Evolutionary conservation across 495 filamentous ascomycete genomes (phyloP).

Genomic region (Podospora anserina): DNA sequence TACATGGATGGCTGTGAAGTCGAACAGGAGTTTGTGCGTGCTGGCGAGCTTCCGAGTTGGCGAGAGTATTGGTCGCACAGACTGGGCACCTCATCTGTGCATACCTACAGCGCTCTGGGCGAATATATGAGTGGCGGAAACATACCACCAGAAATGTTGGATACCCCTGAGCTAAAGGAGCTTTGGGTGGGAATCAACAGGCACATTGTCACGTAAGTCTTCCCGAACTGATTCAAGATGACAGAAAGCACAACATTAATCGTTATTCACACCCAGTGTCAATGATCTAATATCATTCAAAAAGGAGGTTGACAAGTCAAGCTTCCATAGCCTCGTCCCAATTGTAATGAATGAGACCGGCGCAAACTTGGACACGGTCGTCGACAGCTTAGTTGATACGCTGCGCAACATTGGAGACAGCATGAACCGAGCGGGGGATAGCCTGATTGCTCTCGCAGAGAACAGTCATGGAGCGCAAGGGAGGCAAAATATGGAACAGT

Average conservation of each 20-base stretch:
- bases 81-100: constrained; percentile 31
- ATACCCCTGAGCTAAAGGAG: constrained; percentile 22
- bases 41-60: constrained; percentile 26
- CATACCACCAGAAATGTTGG: constrained; percentile 21
- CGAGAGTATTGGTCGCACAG: constrained; percentile 32
- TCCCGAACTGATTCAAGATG: not conserved
- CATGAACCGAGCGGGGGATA: not conserved
- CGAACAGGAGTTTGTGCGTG: constrained; percentile 25
- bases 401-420: not conserved
- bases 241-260: constrained; percentile 7
- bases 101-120: constrained; percentile 25
- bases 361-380: constrained; percentile 8
- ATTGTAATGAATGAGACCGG: constrained; percentile 6
- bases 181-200: constrained; percentile 32
- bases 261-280: constrained; percentile 13
- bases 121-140: constrained; percentile 28
- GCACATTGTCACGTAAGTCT: constrained; percentile 18
- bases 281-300: constrained; percentile 36
- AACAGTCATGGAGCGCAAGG: not conserved
- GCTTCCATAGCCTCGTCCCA: constrained; percentile 12
- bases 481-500: not conserved
- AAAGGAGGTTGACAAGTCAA: constrained; percentile 31
- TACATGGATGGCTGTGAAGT: constrained; percentile 34
- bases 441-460: not conserved
- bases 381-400: not conserved